A percentile compares a stretch with the other conserved stretches of the same genome.
Evolutionary conservation across 1,284 basidiomycete species (phyloP).

Genomic region (Rhizoctonia solani): DNA sequence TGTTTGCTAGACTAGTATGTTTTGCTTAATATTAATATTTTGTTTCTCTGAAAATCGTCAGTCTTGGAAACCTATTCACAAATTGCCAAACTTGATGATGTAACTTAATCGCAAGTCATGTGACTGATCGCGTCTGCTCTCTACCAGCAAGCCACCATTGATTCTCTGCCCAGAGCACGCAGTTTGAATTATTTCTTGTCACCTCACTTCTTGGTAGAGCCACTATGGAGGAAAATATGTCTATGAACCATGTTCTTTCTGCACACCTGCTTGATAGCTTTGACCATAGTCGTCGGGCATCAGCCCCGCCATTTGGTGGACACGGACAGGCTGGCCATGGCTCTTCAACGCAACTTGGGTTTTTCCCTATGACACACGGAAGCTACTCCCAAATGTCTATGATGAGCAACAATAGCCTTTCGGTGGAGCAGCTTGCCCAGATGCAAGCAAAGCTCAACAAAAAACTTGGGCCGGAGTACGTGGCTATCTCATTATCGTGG

Average conservation of each 20-base stretch:
- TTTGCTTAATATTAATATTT: slow-evolving; percentile 16
- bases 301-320: slow-evolving; percentile 27
- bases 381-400: slow-evolving; percentile 2
- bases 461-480: slow-evolving; percentile 90
- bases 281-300: slow-evolving; percentile 32
- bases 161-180: not conserved
- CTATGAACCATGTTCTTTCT: slow-evolving; percentile 26
- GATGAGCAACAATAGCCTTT: slow-evolving; percentile 16
- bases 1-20: slow-evolving; percentile 24
- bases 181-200: not conserved
- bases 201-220: too few species aligned
- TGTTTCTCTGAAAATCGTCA: not conserved
- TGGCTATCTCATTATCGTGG: not conserved
- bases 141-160: slow-evolving; percentile 10
- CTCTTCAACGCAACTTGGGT: slow-evolving; percentile 2
- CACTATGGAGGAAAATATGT: slow-evolving; percentile 25
- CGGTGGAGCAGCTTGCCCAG: slow-evolving; percentile 65
- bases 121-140: slow-evolving; percentile 22
- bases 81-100: not conserved
- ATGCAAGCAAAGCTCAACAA: slow-evolving; percentile 84
- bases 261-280: slow-evolving; percentile 21
- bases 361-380: slow-evolving; percentile 10
- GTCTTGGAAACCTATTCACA: slow-evolving; percentile 17
- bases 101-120: slow-evolving; percentile 1
- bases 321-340: not conserved